Evolutionary conservation across 352 stramenopile species (phyloP).

Genomic region (Globisporangium cystogenes): DNA sequence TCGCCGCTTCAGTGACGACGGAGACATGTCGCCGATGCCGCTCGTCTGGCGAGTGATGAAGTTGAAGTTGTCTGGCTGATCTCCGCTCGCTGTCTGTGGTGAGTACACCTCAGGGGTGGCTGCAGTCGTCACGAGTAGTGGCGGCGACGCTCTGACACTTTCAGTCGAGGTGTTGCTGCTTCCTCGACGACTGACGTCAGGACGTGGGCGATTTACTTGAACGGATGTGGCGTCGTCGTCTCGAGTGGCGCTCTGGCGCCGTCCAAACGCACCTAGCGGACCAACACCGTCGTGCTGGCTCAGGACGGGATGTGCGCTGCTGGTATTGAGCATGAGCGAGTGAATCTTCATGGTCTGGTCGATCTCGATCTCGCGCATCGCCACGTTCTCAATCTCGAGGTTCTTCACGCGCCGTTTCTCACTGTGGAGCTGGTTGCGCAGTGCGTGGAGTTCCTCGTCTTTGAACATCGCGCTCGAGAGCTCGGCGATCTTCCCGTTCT

Average conservation of each 20-base stretch:
- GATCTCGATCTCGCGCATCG: slow-evolving; percentile 37
- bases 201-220: background rate
- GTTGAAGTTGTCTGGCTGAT: background rate
- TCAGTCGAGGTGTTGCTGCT: background rate
- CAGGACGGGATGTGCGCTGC: too few relatives aligned
- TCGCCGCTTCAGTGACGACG: slow-evolving; percentile 5
- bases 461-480: slow-evolving; percentile 43
- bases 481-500: slow-evolving; percentile 39
- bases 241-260: background rate
- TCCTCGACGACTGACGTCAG: background rate
- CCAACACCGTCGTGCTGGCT: background rate
- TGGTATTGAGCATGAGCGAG: slow-evolving; percentile 23
- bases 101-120: background rate
- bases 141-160: background rate
- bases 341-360: slow-evolving; percentile 50
- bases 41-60: background rate
- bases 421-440: slow-evolving; percentile 51
- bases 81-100: background rate
- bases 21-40: background rate
- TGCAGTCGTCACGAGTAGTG: background rate
- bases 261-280: background rate
- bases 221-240: background rate
- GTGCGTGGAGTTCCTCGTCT: slow-evolving; percentile 38
- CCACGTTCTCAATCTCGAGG: slow-evolving; percentile 52
- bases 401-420: slow-evolving; percentile 58